A percentile compares a stretch with the other conserved stretches of the same genome.
Evolutionary conservation across 306 rosid species (phyloP).

Genomic region (Calophaca sinica): DNA sequence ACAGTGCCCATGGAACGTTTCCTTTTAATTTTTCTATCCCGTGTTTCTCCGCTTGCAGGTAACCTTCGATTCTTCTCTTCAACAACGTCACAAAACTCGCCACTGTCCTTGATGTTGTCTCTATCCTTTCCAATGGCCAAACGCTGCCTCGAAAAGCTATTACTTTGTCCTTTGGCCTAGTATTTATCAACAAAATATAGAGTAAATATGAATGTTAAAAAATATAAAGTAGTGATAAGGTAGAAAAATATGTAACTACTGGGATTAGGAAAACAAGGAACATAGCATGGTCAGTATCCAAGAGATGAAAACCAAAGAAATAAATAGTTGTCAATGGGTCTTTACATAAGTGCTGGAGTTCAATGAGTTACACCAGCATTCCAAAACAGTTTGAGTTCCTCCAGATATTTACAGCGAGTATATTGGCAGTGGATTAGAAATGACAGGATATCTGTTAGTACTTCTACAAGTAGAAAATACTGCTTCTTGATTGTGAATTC

Average conservation of each 20-base stretch:
- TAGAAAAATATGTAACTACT: conserved; percentile 16
- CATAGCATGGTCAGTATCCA: conserved; percentile 19
- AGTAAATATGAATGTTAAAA: conserved; percentile 11
- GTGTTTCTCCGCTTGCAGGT: conserved; percentile 76
- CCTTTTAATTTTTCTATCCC: conserved; percentile 84
- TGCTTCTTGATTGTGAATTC: background rate
- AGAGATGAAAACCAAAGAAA: conserved; percentile 31
- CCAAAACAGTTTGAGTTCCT: conserved; percentile 39
- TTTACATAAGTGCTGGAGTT: conserved; percentile 15
- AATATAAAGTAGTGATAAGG: background rate
- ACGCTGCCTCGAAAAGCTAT: conserved; percentile 62
- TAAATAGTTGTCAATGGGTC: conserved; percentile 25
- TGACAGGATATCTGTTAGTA: conserved; percentile 18
- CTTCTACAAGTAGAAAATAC: conserved; percentile 11
- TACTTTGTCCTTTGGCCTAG: conserved; percentile 75
- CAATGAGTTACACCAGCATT: conserved; percentile 26
- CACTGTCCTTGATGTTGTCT: conserved; percentile 64
- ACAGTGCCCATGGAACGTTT: conserved; percentile 72
- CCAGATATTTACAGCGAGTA: conserved; percentile 25
- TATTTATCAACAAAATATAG: conserved; percentile 36
- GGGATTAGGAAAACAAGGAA: conserved; percentile 12
- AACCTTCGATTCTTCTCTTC: conserved; percentile 79
- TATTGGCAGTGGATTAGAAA: conserved; percentile 26
- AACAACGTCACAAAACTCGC: conserved; percentile 69
- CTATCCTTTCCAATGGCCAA: conserved; percentile 65